Evolutionary conservation across 306 rosid genomes (phyloP).

Genomic region (Sicyos edulis): DNA sequence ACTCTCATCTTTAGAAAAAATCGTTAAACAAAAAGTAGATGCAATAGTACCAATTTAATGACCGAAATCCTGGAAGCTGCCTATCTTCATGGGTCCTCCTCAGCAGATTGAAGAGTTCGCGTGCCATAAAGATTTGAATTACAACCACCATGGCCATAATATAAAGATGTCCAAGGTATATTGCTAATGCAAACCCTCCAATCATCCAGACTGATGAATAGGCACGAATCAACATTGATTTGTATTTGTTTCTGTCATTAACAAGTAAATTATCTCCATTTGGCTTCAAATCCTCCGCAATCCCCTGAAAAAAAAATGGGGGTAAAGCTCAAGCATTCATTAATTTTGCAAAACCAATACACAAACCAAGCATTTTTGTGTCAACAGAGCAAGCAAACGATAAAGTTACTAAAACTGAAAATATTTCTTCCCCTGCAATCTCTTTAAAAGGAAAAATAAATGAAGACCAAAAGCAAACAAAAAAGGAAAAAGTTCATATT

Average conservation of each 20-base stretch:
- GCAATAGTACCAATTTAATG: constrained; percentile 64
- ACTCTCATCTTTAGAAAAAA: constrained; percentile 8
- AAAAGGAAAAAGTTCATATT: neutral
- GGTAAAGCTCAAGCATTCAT: constrained; percentile 13
- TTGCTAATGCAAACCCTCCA: constrained; percentile 71
- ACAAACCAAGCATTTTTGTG: neutral
- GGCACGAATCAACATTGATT: constrained; percentile 79
- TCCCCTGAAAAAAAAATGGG: constrained; percentile 38
- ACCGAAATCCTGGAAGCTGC: constrained; percentile 93
- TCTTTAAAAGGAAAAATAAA: neutral
- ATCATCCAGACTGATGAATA: constrained; percentile 94
- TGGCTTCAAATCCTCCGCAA: constrained; percentile 53
- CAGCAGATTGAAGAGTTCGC: constrained; percentile 81
- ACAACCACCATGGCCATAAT: constrained; percentile 91
- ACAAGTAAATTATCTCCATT: constrained; percentile 70
- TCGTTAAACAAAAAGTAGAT: neutral
- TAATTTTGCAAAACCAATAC: constrained; percentile 2
- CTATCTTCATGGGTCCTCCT: constrained; percentile 85
- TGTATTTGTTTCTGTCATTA: constrained; percentile 77
- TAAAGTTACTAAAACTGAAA: constrained; percentile 12
- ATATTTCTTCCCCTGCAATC: neutral
- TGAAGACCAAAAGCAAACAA: neutral
- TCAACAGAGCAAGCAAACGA: neutral
- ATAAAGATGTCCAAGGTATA: constrained; percentile 88
- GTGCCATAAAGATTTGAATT: constrained; percentile 96